These are phyloP conservation scores for Ceratocystis harringtonii DNA, from an alignment of 2,329 filamentous ascomycete species.

Conservation along the genomic window DNA sequence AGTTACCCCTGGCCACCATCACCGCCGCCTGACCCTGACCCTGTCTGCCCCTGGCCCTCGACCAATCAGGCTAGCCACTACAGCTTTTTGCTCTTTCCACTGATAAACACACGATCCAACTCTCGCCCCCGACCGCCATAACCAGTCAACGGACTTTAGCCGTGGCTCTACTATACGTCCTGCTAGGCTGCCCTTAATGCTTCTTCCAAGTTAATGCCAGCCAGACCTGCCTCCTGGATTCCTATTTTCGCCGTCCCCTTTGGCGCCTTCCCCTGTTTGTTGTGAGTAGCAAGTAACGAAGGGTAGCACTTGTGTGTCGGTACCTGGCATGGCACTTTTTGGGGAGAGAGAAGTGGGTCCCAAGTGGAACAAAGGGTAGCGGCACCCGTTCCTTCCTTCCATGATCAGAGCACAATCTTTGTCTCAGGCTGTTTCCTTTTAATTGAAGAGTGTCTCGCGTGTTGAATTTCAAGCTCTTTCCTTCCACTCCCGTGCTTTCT, in stretches of 20 bases:
- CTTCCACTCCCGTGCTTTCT: constrained; percentile 7
- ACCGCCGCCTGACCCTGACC: too few relatives aligned
- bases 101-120: background rate
- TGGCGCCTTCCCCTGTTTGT: background rate
- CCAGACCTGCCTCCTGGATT: background rate
- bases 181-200: background rate
- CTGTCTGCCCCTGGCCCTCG: too few relatives aligned
- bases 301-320: background rate
- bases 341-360: background rate
- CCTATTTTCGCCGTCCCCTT: background rate
- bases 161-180: background rate
- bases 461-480: constrained; percentile 11
- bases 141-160: background rate
- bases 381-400: background rate
- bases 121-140: background rate
- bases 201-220: background rate
- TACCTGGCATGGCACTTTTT: background rate
- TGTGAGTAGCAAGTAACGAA: background rate
- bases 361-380: background rate
- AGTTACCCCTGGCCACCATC: too few relatives aligned
- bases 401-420: background rate
- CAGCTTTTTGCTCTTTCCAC: too few relatives aligned
- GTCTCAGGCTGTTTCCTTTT: constrained; percentile 7
- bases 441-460: constrained; percentile 3
- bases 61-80: too few relatives aligned